Percentiles rank a stretch among this genome's conserved stretches.
These are phyloP conservation scores for Melanogaster broomeanus DNA, from an alignment of 768 basidiomycete species.

Conservation along the genomic window DNA sequence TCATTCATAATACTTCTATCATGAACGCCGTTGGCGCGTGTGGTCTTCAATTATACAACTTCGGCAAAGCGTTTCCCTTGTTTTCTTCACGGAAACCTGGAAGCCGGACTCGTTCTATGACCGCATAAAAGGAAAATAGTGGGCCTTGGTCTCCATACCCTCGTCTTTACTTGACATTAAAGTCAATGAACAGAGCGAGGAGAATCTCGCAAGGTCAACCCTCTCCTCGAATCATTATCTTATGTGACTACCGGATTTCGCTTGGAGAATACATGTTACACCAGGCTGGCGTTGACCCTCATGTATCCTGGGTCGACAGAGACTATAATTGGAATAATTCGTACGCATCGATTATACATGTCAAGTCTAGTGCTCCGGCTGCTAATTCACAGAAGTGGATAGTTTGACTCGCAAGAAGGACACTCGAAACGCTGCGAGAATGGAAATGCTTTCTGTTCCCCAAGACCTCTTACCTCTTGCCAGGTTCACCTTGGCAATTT, in stretches of 20 bases:
- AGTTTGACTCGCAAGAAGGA: no score
- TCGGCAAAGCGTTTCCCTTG: slow-evolving; percentile 93
- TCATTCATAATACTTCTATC: slow-evolving; percentile 97
- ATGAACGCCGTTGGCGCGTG: slow-evolving; percentile 95
- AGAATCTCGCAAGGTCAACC: slow-evolving; percentile 86
- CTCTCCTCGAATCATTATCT: no score
- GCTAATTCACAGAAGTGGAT: no score
- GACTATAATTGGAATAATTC: no score
- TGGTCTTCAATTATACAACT: slow-evolving; percentile 97
- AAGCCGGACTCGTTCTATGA: slow-evolving; percentile 95
- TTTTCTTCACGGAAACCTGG: slow-evolving; percentile 98
- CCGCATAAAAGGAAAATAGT: slow-evolving; percentile 85
- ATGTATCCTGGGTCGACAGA: no score
- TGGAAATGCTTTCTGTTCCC: no score
- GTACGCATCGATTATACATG: no score
- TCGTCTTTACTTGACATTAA: slow-evolving; percentile 97
- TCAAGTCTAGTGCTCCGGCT: no score
- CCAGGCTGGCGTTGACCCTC: background rate
- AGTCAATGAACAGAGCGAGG: slow-evolving; percentile 96
- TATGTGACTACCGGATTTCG: no score
- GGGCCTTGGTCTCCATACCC: slow-evolving; percentile 89
- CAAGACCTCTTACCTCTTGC: no score
- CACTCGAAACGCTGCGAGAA: no score
- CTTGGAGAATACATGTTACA: background rate
- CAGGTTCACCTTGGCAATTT: no score